Evolutionary conservation across 2,329 filamentous ascomycete species (phyloP), one percentile per base, ranked within the genome.

Genomic region (Colletotrichum paranaense): DNA sequence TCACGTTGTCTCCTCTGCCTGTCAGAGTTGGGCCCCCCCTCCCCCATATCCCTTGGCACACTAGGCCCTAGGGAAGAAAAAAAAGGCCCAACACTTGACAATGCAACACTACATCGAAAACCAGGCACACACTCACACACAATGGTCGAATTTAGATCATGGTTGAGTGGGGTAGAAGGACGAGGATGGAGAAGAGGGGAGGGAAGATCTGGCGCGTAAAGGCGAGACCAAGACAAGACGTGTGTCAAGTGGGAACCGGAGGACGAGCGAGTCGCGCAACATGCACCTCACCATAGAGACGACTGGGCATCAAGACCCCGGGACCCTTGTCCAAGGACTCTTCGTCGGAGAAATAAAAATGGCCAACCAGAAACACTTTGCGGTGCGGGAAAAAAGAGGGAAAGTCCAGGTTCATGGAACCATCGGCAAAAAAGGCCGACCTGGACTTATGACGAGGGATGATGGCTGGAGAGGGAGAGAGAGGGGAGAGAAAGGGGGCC

Each of bases 201-300:
- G 60, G 35, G 56, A 14, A 11, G 14, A 26, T 52, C 28, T 58
- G 58, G 49, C 62, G 49, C 28, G 28, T 30, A 30, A 63, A 59
- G 56, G 52, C 69, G 59, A 72, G 56, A 69, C 69, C 58, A 72
- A 72, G 66, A 69, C 69, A 69, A 69, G 69, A 69, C 66, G 24
- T 64, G 69, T 72, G 52, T 72, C 69, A 72, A 72, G 65, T 72
- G 38, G 59, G 32, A 72, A 63, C 53, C 58, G 19, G 26, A 26
- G 38, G 22, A 24, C 46, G 55, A 42, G 58, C 67, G 65, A 72
- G 59, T 68, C 66, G 57, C 65, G 66, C 46, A 62, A 16, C 9
- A 42, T 16, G 16, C 14, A 14, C 11, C 38, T 42, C 16, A 42
- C 38, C 38, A 7, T 5, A 42, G 38, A 42, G 24, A 46, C 22